These are phyloP conservation scores for Lentinus tigrinus DNA, from an alignment of 768 basidiomycete genomes.

Conservation along the genomic window DNA sequence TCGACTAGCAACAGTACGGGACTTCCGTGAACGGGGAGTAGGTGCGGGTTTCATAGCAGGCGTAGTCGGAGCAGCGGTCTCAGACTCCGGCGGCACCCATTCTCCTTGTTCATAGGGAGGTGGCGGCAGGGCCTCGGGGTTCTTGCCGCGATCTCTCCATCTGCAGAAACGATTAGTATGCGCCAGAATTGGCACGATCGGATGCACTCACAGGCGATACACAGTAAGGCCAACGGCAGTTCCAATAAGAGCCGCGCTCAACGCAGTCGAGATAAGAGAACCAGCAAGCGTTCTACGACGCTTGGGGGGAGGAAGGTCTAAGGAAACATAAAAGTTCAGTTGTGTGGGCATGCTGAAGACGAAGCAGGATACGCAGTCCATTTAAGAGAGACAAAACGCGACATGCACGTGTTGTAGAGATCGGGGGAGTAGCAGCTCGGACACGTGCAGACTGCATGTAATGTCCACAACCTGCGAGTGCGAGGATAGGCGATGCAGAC, in stretches of 20 bases:
- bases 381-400: slow-evolving; percentile 38
- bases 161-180: slow-evolving; percentile 34
- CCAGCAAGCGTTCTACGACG: slow-evolving; percentile 80
- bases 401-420: slow-evolving; percentile 5
- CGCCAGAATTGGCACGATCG: background rate
- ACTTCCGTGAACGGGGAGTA: slow-evolving; percentile 37
- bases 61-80: slow-evolving; percentile 7
- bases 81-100: slow-evolving; percentile 43
- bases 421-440: background rate
- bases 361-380: slow-evolving; percentile 1
- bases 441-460: slow-evolving; percentile 3
- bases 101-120: slow-evolving; percentile 66
- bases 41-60: slow-evolving; percentile 35
- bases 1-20: slow-evolving; percentile 36
- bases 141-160: slow-evolving; percentile 77
- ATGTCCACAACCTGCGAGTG: background rate
- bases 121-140: slow-evolving; percentile 43
- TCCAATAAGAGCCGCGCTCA: slow-evolving; percentile 83
- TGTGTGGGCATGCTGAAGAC: slow-evolving; percentile 23
- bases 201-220: slow-evolving; percentile 70
- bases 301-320: slow-evolving; percentile 78
- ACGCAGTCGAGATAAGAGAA: slow-evolving; percentile 78
- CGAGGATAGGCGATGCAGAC: background rate
- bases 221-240: slow-evolving; percentile 86
- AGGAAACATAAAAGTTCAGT: slow-evolving; percentile 30